Percentiles rank a stretch among this genome's conserved stretches.
These are phyloP conservation scores for Venturiaceae sp. DNA, from an alignment of 2,329 filamentous ascomycete genomes.

Conservation along the genomic window DNA sequence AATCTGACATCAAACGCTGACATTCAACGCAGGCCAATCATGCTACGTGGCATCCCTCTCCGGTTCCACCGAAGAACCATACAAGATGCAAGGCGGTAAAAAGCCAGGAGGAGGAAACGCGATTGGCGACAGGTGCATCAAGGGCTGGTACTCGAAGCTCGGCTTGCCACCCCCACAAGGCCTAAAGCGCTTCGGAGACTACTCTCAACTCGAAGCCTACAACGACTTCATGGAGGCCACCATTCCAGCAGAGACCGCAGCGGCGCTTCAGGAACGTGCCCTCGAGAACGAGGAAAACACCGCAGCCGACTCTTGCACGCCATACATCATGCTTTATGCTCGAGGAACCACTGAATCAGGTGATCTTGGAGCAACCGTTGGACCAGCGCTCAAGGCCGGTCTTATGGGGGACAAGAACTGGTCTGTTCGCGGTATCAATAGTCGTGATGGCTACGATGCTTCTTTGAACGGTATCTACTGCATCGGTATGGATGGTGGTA, in stretches of 20 bases:
- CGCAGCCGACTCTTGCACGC: not conserved
- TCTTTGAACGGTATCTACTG: conserved; percentile 1
- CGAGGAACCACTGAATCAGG: not conserved
- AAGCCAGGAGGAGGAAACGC: conserved; percentile 1
- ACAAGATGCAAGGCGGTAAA: not conserved
- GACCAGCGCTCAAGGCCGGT: conserved; percentile 1
- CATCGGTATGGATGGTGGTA: conserved; percentile 1
- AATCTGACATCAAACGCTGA: not conserved
- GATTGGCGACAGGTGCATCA: not conserved
- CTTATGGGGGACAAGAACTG: not conserved
- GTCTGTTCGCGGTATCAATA: conserved; percentile 1
- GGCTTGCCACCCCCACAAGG: not conserved
- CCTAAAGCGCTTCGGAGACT: not conserved
- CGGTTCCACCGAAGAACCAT: conserved; percentile 1
- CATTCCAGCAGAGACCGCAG: not conserved
- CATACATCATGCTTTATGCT: conserved; percentile 6
- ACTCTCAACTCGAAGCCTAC: not conserved
- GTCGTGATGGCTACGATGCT: conserved; percentile 3
- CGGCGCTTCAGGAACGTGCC: not conserved
- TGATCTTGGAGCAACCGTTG: conserved; percentile 6
- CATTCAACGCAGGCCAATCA: not conserved
- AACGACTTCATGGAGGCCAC: not conserved
- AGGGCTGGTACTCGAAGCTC: not conserved
- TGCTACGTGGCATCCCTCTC: conserved; percentile 2
- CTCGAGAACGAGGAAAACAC: not conserved